A percentile compares a stretch with the other conserved stretches of the same genome.
Conservation (phyloP, 371 early-diverging fungal genomes). For the Saksenaea oblongispora region DNA sequence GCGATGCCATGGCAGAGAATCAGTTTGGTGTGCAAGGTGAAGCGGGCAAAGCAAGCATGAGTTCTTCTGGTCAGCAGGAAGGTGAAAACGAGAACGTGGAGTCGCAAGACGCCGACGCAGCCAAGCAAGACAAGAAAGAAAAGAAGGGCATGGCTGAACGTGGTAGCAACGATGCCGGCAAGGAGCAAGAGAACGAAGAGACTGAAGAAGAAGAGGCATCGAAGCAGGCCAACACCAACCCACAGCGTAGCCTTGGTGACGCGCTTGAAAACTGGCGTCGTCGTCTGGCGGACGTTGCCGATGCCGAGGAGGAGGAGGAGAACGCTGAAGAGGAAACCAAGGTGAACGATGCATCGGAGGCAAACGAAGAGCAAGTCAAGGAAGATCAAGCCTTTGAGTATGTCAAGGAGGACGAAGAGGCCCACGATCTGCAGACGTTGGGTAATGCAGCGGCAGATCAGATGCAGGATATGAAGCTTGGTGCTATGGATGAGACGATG, state of each 20-base stretch:
- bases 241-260: conserved; percentile 86
- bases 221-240: conserved; percentile 48
- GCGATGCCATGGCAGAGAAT: conserved; percentile 55
- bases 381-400: conserved; percentile 74
- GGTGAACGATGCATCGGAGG: conserved; percentile 45
- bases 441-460: conserved; percentile 78
- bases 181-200: conserved; percentile 29
- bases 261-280: conserved; percentile 90
- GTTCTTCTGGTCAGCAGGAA: conserved; percentile 53
- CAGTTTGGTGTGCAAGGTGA: conserved; percentile 74
- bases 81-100: conserved; percentile 41
- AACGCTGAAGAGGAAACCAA: conserved; percentile 46
- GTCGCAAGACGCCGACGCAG: conserved; percentile 31
- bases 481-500: conserved; percentile 58
- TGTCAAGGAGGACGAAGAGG: conserved; percentile 74
- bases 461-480: conserved; percentile 59
- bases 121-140: conserved; percentile 33
- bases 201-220: conserved; percentile 19
- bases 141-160: conserved; percentile 40
- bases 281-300: conserved; percentile 68
- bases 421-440: conserved; percentile 77
- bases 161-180: conserved; percentile 43
- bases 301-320: conserved; percentile 54
- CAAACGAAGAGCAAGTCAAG: conserved; percentile 53
- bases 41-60: conserved; percentile 57